Percentiles rank a stretch among this genome's conserved stretches.
Evolutionary conservation across 139 green algal species (phyloP).

Genomic region (Coccomyxa sp.): DNA sequence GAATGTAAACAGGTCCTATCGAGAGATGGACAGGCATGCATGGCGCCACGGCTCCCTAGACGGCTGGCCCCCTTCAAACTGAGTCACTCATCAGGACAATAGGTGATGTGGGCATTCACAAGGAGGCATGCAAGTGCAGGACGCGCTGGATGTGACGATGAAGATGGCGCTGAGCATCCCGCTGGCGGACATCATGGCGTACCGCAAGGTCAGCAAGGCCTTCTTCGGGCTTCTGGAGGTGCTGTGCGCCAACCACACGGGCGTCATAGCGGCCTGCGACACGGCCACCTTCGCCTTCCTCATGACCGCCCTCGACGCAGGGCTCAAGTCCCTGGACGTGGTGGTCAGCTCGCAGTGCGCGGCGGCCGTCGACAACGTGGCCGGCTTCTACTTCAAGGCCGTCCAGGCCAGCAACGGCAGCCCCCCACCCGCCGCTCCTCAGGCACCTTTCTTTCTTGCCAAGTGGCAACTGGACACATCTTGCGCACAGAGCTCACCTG

Average conservation of each 20-base stretch:
- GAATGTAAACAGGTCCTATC: too few species aligned
- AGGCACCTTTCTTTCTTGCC: conserved; percentile 7
- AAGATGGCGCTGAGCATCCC: conserved; percentile 78
- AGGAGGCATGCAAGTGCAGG: conserved; percentile 32
- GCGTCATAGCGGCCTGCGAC: conserved; percentile 51
- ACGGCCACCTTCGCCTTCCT: conserved; percentile 83
- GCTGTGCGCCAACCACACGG: conserved; percentile 64
- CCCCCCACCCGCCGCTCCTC: conserved; percentile 30
- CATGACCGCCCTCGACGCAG: conserved; percentile 74
- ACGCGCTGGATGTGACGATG: conserved; percentile 84
- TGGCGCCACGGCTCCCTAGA: too few species aligned
- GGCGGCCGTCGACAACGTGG: conserved; percentile 87
- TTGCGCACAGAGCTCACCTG: too few species aligned
- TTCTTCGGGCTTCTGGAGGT: conserved; percentile 90
- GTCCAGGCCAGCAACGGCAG: conserved; percentile 24
- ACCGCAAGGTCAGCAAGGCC: conserved; percentile 74
- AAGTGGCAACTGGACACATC: not conserved
- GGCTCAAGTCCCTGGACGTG: conserved; percentile 80
- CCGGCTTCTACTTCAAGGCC: conserved; percentile 76
- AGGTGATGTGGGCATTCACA: too few species aligned
- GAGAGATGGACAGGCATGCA: too few species aligned
- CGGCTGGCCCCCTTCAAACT: too few species aligned
- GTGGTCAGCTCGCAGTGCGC: conserved; percentile 75
- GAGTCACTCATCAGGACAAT: too few species aligned
- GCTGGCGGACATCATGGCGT: conserved; percentile 66